These are phyloP conservation scores for Populus trichocarpa DNA, from an alignment of 441 rosid genomes.

Conservation along the genomic window DNA sequence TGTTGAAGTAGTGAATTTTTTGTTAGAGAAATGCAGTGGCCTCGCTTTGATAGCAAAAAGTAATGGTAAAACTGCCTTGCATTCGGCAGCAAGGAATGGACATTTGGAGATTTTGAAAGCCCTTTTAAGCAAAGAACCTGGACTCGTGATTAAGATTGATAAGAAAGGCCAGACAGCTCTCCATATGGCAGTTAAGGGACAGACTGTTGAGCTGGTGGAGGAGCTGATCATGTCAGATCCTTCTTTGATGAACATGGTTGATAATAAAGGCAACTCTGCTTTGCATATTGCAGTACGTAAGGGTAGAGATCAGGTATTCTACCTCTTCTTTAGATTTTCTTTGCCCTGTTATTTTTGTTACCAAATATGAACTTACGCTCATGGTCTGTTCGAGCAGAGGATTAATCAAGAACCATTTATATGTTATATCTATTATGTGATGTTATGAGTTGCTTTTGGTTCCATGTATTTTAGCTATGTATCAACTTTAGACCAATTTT, in stretches of 20 bases:
- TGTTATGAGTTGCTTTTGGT: not conserved
- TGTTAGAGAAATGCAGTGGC: constrained; percentile 54
- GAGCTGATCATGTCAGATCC: constrained; percentile 54
- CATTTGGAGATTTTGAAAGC: constrained; percentile 71
- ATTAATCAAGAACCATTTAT: not conserved
- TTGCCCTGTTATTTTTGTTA: not conserved
- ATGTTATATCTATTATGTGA: too few relatives aligned
- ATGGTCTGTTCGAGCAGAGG: not conserved
- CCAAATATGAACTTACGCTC: not conserved
- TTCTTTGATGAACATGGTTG: constrained; percentile 59
- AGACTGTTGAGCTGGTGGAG: constrained; percentile 57
- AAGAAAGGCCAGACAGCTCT: constrained; percentile 95
- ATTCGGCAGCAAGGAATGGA: constrained; percentile 87
- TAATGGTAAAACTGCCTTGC: constrained; percentile 76
- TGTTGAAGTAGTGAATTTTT: constrained; percentile 51
- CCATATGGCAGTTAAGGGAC: constrained; percentile 97
- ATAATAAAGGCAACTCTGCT: constrained; percentile 67
- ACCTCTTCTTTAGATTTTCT: not conserved
- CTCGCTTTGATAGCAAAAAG: constrained; percentile 68
- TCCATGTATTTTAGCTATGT: not conserved
- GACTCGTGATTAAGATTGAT: constrained; percentile 50
- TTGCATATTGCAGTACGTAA: constrained; percentile 82
- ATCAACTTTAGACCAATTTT: not conserved
- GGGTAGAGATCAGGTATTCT: constrained; percentile 60
- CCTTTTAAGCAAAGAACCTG: constrained; percentile 58